Evolutionary conservation across 2,329 filamentous ascomycete genomes (phyloP).

Genomic region (Sarocladium brachiariae): DNA sequence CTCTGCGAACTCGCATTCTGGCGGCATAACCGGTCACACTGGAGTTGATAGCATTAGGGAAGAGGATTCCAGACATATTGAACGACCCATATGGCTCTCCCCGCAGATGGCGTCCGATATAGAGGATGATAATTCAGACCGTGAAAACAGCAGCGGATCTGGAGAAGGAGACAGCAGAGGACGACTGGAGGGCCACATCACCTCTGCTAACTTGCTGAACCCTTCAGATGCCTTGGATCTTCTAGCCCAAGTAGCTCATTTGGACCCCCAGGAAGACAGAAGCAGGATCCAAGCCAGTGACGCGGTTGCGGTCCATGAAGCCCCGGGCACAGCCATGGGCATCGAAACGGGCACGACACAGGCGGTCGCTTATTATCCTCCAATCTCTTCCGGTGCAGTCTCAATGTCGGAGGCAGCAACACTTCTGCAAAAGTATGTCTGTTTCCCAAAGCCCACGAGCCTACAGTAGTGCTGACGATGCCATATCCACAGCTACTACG

Average conservation of each 20-base stretch:
- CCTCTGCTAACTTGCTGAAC: conserved; percentile 32
- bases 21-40: background rate
- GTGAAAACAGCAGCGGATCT: conserved; percentile 14
- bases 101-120: conserved; percentile 15
- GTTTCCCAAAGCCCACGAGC: background rate
- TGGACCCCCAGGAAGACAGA: conserved; percentile 22
- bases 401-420: conserved; percentile 19
- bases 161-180: conserved; percentile 13
- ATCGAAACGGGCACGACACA: conserved; percentile 11
- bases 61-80: conserved; percentile 13
- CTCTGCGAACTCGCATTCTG: background rate
- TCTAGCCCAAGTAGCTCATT: conserved; percentile 33
- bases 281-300: conserved; percentile 7
- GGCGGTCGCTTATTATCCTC: conserved; percentile 21
- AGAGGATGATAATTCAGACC: conserved; percentile 6
- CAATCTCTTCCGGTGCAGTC: conserved; percentile 24
- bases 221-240: conserved; percentile 35
- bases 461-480: background rate
- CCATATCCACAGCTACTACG: conserved; percentile 43
- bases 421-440: conserved; percentile 22
- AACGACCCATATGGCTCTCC: conserved; percentile 14
- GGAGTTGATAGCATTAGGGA: no score
- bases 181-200: conserved; percentile 31
- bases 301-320: background rate
- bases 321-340: conserved; percentile 10